phyloP scores from a whole-genome alignment of 345 rosid genomes.

The Salix dunnii region DNA sequence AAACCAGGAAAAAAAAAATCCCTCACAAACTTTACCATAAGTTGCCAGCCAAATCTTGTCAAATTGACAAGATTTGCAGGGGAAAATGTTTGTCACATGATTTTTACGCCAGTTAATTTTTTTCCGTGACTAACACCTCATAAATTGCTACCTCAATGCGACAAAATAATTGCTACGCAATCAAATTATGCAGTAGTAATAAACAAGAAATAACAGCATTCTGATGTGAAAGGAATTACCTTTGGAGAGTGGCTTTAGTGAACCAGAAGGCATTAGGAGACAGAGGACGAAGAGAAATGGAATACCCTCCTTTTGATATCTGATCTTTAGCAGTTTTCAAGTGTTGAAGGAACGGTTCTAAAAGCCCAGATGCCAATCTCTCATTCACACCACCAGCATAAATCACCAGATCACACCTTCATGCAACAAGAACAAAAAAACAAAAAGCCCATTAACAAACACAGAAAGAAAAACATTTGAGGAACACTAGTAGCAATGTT shows the following conservation, averaged over 20 bases:
- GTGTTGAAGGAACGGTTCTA: slow-evolving; percentile 84
- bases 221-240: slow-evolving; percentile 33
- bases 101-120: background rate
- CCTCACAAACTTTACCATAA: background rate
- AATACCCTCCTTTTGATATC: slow-evolving; percentile 88
- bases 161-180: background rate
- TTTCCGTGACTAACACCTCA: background rate
- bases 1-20: background rate
- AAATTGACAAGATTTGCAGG: background rate
- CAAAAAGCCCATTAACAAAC: background rate
- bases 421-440: background rate
- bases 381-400: slow-evolving; percentile 66
- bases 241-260: slow-evolving; percentile 82
- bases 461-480: background rate
- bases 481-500: background rate
- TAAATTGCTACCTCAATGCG: background rate
- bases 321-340: slow-evolving; percentile 76
- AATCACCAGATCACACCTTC: slow-evolving; percentile 90
- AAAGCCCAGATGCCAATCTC: slow-evolving; percentile 80
- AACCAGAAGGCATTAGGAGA: slow-evolving; percentile 61
- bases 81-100: background rate
- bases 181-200: background rate
- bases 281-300: slow-evolving; percentile 68
- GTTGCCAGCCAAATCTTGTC: background rate
- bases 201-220: background rate